A percentile compares a stretch with the other conserved stretches of the same genome.
phyloP scores from a whole-genome alignment of 2,329 filamentous ascomycete genomes.

The Xylariaceae sp. region DNA sequence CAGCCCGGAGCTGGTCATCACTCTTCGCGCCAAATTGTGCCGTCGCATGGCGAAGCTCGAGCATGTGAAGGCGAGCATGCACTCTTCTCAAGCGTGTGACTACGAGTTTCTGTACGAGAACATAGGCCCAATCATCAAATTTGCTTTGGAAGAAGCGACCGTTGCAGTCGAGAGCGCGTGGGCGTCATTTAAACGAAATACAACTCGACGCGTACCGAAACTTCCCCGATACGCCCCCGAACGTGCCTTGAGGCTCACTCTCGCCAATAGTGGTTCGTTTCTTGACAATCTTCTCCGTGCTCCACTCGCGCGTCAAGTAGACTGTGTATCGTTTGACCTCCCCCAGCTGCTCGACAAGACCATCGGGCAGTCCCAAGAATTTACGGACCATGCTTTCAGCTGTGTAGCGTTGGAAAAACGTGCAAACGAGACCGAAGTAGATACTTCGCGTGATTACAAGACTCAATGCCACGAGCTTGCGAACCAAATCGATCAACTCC shows the following conservation, averaged over 20 bases:
- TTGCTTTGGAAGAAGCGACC: slow-evolving; percentile 22
- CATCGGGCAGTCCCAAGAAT: slow-evolving; percentile 23
- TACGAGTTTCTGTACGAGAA: not conserved
- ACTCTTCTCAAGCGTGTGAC: slow-evolving; percentile 18
- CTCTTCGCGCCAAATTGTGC: slow-evolving; percentile 49
- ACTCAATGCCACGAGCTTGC: slow-evolving; percentile 27
- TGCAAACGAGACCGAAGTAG: not conserved
- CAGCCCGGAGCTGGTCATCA: slow-evolving; percentile 34
- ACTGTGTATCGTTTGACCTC: slow-evolving; percentile 12
- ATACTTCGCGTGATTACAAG: not conserved
- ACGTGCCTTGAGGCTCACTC: slow-evolving; percentile 32
- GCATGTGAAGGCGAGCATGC: not conserved
- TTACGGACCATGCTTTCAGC: slow-evolving; percentile 20
- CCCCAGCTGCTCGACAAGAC: slow-evolving; percentile 21
- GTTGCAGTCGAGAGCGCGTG: slow-evolving; percentile 34
- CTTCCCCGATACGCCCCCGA: slow-evolving; percentile 37
- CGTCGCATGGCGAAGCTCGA: slow-evolving; percentile 56
- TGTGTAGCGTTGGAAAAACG: slow-evolving; percentile 19
- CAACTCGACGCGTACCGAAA: slow-evolving; percentile 35
- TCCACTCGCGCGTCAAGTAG: not conserved
- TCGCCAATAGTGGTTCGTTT: slow-evolving; percentile 38
- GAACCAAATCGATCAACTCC: slow-evolving; percentile 33
- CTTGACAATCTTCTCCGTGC: slow-evolving; percentile 23
- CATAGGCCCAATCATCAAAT: not conserved
- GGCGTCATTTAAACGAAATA: slow-evolving; percentile 36